Evolutionary conservation across 2,329 filamentous ascomycete genomes (phyloP), one percentile per base, ranked within the genome.

Genomic region (Plenodomus tracheiphilus): DNA sequence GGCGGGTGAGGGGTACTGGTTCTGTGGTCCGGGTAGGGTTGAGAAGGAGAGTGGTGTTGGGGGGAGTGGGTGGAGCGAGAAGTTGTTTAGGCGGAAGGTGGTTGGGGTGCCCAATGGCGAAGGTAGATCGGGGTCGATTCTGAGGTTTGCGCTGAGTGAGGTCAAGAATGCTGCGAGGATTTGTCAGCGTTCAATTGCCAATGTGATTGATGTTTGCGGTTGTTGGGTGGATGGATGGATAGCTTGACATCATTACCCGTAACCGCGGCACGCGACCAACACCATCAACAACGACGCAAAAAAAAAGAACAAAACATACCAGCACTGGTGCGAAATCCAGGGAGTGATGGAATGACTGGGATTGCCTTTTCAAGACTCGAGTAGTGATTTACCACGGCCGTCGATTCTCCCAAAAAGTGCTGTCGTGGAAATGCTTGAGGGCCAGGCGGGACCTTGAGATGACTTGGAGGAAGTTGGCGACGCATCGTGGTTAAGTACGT

Each of bases 91-190:
- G 45, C 70, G 69, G 65, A 77, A 76, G 45, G 82, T 79, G 17
- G 86, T 86, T 19, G 87, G 89, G 52, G 82, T 86, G 47, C 79
- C 78, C 51, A 83, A 80, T 41, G 86, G 86, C 38, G 85, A 82
- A 56, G 87, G 71, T 74, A 84, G 53, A 39, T 78, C 75, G 25
- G 77, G 75, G 61, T 75, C 78, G 49, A 93, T 84, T 61, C 86
- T 85, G 46, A 94, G 82, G 66, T 94, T 94, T 56, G 88, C 88
- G 59, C 88, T 85, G 15, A 94, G 80, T 61, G 90, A 93, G 47
- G 85, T 87, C 73, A 94, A 87, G 77, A 94, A 94, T 20, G 89
- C 89, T 94, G 72, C 41, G 25, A 37, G 17, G 25, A 40, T 25
- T 15, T 6, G 38, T 66, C 41, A 66, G 62, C 53, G 17, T 15